Percentiles rank a stretch among this genome's conserved stretches.
Evolutionary conservation across 73 alveolate species (phyloP).

Genomic region (Tetrahymena borealis): DNA sequence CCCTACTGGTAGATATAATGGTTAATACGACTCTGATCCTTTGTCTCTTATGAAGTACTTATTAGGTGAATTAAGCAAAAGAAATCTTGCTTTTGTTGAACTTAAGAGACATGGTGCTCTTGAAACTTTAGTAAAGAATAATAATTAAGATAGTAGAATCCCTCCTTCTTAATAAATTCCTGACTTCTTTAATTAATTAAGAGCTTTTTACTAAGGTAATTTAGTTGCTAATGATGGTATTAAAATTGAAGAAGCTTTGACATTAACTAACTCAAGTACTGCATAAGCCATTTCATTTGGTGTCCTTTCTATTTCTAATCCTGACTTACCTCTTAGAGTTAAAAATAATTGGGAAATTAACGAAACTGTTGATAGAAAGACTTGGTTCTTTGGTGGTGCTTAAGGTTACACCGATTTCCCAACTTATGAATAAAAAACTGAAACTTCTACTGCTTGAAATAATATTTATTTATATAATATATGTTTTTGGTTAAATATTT

Average conservation of each 20-base stretch:
- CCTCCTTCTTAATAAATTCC: constrained; percentile 16
- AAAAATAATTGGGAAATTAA: constrained; percentile 12
- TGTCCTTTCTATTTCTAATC: constrained; percentile 30
- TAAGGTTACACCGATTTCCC: constrained; percentile 30
- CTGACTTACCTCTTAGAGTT: constrained; percentile 17
- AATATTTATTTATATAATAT: neutral
- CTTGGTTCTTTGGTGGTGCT: constrained; percentile 14
- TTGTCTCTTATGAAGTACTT: constrained; percentile 14
- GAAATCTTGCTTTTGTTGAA: constrained; percentile 27
- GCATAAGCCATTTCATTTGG: constrained; percentile 24
- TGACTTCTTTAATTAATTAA: constrained; percentile 14
- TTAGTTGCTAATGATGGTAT: constrained; percentile 14
- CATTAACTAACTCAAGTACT: neutral
- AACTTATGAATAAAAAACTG: neutral
- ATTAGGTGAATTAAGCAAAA: neutral
- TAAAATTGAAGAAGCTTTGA: constrained; percentile 4
- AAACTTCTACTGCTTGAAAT: neutral
- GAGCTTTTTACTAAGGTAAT: constrained; percentile 8
- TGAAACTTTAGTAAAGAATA: neutral
- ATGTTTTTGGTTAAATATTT: too few species aligned
- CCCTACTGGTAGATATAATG: constrained; percentile 39
- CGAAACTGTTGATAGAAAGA: constrained; percentile 19
- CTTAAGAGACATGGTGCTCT: constrained; percentile 22
- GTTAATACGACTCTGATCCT: constrained; percentile 48
- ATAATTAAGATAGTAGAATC: neutral